Evolutionary conservation across 176 grass and related monocot genomes (phyloP).

Genomic region (Paspalum vaginatum): DNA sequence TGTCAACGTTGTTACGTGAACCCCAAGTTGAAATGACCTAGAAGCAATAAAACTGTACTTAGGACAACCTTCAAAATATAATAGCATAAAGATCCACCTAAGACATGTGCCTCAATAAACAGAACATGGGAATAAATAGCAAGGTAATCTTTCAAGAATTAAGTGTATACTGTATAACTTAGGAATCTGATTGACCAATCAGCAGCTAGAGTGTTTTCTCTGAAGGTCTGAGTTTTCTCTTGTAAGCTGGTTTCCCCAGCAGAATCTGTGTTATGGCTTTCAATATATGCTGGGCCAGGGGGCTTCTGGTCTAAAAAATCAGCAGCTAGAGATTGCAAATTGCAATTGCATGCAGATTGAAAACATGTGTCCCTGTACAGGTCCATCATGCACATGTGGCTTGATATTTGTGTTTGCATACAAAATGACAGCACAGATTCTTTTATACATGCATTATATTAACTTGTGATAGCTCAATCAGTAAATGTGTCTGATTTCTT

Average conservation of each 20-base stretch:
- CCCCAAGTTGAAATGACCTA: conserved; percentile 98
- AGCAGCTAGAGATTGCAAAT: neutral
- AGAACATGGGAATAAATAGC: neutral
- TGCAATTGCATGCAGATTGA: neutral
- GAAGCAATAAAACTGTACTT: conserved; percentile 30
- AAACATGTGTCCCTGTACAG: neutral
- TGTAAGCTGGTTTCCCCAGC: too few relatives aligned
- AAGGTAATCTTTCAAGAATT: conserved; percentile 2
- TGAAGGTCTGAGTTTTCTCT: too few relatives aligned
- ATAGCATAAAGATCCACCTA: conserved; percentile 1
- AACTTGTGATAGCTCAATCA: neutral
- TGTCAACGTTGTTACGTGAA: conserved; percentile 73
- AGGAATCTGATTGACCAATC: neutral
- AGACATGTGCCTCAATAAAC: neutral
- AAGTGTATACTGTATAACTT: conserved; percentile 13
- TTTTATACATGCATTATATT: conserved; percentile 22
- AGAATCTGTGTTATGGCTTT: too few relatives aligned
- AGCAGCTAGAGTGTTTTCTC: neutral
- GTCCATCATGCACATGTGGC: neutral
- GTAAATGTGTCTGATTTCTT: neutral
- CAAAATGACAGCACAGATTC: conserved; percentile 21
- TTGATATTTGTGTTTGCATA: conserved; percentile 10
- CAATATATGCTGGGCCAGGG: too few relatives aligned
- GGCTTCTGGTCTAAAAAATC: too few relatives aligned
- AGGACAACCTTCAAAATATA: conserved; percentile 24